phyloP scores from a whole-genome alignment of 495 filamentous ascomycete genomes.

The Cryomyces minteri region DNA sequence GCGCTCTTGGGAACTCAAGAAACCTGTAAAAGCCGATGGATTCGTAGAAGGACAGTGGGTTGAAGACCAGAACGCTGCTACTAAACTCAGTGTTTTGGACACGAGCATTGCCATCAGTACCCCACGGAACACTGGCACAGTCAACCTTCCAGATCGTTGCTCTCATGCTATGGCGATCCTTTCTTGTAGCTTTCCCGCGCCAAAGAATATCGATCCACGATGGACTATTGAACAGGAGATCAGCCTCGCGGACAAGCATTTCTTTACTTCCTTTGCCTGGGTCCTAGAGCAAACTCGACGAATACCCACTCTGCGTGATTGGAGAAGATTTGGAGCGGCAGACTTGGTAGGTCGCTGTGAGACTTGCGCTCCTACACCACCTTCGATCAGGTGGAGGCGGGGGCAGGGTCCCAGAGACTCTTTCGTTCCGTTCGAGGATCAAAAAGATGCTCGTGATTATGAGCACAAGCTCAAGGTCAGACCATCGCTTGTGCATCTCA shows the following conservation, averaged over 20 bases:
- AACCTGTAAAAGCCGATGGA: slow-evolving; percentile 1
- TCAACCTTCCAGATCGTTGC: too few species aligned
- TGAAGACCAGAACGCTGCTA: neutral
- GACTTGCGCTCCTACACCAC: slow-evolving; percentile 25
- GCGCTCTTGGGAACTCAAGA: neutral
- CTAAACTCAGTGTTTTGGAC: neutral
- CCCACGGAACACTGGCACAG: too few species aligned
- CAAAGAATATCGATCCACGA: neutral
- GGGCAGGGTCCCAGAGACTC: neutral
- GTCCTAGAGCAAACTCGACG: neutral
- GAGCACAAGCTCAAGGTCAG: slow-evolving; percentile 30
- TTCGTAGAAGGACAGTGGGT: slow-evolving; percentile 16
- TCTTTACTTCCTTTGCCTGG: neutral
- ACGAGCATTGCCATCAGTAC: neutral
- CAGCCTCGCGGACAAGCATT: neutral
- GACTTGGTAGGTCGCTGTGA: neutral
- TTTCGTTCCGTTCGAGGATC: slow-evolving; percentile 28
- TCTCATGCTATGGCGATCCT: neutral
- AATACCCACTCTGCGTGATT: neutral
- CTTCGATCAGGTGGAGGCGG: slow-evolving; percentile 23
- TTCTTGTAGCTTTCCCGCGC: neutral
- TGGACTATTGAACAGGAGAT: neutral
- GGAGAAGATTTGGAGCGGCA: neutral
- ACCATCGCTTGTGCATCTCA: slow-evolving; percentile 28
- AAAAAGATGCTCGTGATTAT: slow-evolving; percentile 23